Base-by-base conservation (phyloP, 129 eudicot genomes). In the Tanacetum coccineum region DNA sequence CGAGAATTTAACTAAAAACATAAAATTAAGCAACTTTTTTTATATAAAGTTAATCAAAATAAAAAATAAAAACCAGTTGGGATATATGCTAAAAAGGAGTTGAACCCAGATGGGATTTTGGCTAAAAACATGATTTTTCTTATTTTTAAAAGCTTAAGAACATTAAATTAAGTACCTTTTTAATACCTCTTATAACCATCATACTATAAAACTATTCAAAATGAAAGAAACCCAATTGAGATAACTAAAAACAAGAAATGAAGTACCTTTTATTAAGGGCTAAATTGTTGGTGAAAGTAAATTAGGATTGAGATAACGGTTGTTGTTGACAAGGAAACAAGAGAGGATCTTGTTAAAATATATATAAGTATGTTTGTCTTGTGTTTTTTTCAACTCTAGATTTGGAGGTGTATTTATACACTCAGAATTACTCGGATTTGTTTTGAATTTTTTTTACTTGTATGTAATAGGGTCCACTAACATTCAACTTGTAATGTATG, bases 251-350 rank as follows among this genome's bases (percentile, higher is more conserved):
- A 7, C 6, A 9, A 36, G 42, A 36, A 36, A 36, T 36, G 42
- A 62, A 72, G 51, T 73, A 73, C 71, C 77, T 73, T 40, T 62
- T 53, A 3, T 17, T 10, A 4, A 62, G 7, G 58, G 51, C 75
- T 59, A 56, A 71, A 28, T 76, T 64, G 7, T 42, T 53, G 77
- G 58, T 22, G 9, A 20, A 1, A 52, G 71, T 63, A 52, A 63
- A 64, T 22, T 52, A 11, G 58, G 69, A 54, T 63, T 53, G 65
- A 64, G 4, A 44, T 70, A 80, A 62, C 70, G 71, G 78, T 50
- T 48, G 77, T 66, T 67, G 17, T 76, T 32, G 59, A 71, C 50
- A 53, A 75, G 78, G 84, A 75, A 80, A 73, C 50, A 61, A 73
- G 79, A 62, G 70, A 15, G 52, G 72, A 56, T 67, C 19, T 68